A percentile compares a stretch with the other conserved stretches of the same genome.
Evolutionary conservation across 192 early-diverging fungal genomes (phyloP).

Genomic region (Backusella circina): DNA sequence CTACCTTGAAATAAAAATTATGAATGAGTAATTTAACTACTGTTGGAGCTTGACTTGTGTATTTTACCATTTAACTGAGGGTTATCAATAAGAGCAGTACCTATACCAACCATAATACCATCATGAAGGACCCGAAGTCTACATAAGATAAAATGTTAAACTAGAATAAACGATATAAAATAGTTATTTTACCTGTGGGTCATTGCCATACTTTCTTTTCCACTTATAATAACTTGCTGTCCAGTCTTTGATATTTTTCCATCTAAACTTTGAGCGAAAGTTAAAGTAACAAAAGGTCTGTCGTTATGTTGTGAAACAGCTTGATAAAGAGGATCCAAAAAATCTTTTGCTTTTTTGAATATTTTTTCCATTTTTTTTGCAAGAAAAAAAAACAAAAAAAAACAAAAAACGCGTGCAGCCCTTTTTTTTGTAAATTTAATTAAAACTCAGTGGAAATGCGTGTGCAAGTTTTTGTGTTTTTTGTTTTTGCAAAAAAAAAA

Average conservation of each 20-base stretch:
- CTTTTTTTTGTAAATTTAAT: background rate
- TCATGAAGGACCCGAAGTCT: constrained; percentile 68
- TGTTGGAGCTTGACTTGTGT: background rate
- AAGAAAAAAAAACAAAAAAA: background rate
- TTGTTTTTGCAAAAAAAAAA: constrained; percentile 4
- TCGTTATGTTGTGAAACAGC: background rate
- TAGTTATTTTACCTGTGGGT: constrained; percentile 59
- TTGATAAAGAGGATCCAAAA: constrained; percentile 7
- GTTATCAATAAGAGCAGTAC: constrained; percentile 78
- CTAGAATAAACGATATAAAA: background rate
- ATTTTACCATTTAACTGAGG: constrained; percentile 59
- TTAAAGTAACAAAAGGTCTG: constrained; percentile 68
- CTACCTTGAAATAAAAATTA: background rate
- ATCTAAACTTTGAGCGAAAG: constrained; percentile 89
- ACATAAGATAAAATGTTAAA: background rate
- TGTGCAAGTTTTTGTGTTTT: background rate
- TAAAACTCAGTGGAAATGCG: background rate
- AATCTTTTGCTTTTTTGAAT: constrained; percentile 12
- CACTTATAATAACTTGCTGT: constrained; percentile 66
- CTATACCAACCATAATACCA: constrained; percentile 84
- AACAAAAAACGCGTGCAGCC: background rate
- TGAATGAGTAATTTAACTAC: background rate
- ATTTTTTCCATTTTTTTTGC: background rate
- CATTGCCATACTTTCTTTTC: constrained; percentile 69
- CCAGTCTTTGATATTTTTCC: constrained; percentile 65